Evolutionary conservation across 2,329 filamentous ascomycete genomes (phyloP).

Genomic region (Botryosphaeria dothidea): DNA sequence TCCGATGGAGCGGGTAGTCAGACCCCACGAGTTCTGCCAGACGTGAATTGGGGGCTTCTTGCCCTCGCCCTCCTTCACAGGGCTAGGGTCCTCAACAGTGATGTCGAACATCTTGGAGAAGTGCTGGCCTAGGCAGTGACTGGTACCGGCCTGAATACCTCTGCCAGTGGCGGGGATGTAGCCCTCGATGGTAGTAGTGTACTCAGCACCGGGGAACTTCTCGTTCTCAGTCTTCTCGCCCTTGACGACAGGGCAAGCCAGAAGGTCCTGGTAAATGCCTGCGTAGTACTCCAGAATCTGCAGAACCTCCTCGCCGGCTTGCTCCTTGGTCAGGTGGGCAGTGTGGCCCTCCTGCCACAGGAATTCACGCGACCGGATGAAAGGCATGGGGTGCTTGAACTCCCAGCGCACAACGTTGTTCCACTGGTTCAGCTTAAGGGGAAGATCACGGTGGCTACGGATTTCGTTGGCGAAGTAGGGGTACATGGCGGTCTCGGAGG

Average conservation of each 20-base stretch:
- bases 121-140: conserved; percentile 93
- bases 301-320: conserved; percentile 81
- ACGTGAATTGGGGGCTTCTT: conserved; percentile 70
- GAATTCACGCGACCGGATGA: conserved; percentile 91
- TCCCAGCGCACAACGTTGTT: conserved; percentile 96
- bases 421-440: conserved; percentile 95
- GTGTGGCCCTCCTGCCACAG: conserved; percentile 98
- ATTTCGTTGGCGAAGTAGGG: conserved; percentile 97
- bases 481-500: conserved; percentile 84
- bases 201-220: conserved; percentile 95
- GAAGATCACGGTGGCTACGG: conserved; percentile 90
- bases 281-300: conserved; percentile 94
- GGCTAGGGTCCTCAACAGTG: conserved; percentile 84
- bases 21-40: conserved; percentile 99
- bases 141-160: conserved; percentile 95
- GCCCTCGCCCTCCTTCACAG: conserved; percentile 67
- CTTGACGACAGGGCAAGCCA: conserved; percentile 92
- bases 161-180: conserved; percentile 95
- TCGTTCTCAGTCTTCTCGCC: conserved; percentile 96
- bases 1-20: conserved; percentile 95
- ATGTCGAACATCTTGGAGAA: conserved; percentile 99
- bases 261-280: conserved; percentile 85
- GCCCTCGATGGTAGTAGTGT: conserved; percentile 94
- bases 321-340: conserved; percentile 81
- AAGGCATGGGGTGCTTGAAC: conserved; percentile 85